Evolutionary conservation across 139 green algal genomes (phyloP).

Genomic region (Coccomyxa sp.): DNA sequence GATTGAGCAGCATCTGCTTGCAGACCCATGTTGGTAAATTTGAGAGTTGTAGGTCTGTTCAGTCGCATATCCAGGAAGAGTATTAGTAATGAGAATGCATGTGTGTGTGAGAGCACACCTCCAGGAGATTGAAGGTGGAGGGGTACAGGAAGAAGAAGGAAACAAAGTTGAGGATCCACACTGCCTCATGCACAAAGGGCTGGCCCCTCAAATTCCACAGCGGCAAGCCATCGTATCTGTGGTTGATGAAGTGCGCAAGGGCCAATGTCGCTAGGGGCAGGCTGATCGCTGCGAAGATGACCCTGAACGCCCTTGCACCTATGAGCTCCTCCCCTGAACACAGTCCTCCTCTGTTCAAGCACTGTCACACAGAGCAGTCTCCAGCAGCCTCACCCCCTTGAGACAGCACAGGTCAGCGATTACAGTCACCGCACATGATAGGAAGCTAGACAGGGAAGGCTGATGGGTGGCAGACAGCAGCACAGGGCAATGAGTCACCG

Average conservation of each 20-base stretch:
- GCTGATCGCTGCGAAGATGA: slow-evolving; percentile 85
- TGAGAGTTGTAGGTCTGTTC: too few relatives aligned
- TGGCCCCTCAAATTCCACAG: slow-evolving; percentile 84
- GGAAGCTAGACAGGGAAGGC: too few relatives aligned
- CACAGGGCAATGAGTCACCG: slow-evolving; percentile 32
- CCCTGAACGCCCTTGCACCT: slow-evolving; percentile 83
- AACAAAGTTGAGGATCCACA: slow-evolving; percentile 91
- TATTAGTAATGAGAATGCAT: too few relatives aligned
- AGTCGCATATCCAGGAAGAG: too few relatives aligned
- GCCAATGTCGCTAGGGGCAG: slow-evolving; percentile 84
- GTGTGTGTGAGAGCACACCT: too few relatives aligned
- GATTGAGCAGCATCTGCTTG: too few relatives aligned
- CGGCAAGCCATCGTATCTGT: slow-evolving; percentile 75
- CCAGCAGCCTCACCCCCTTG: neutral
- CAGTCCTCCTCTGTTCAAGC: neutral
- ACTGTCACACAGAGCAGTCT: neutral
- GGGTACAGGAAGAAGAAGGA: slow-evolving; percentile 99
- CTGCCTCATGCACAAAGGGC: slow-evolving; percentile 71
- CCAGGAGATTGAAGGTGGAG: slow-evolving; percentile 99
- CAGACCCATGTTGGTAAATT: too few relatives aligned
- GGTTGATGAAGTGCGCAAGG: slow-evolving; percentile 98
- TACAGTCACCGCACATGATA: too few relatives aligned
- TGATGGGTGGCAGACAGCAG: neutral
- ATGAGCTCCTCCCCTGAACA: slow-evolving; percentile 78
- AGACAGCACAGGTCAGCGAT: too few relatives aligned